Evolutionary conservation across 23 red algal genomes (phyloP), one percentile per base, ranked within the genome.

Genomic region (Cyanidioschyzon merolae): DNA sequence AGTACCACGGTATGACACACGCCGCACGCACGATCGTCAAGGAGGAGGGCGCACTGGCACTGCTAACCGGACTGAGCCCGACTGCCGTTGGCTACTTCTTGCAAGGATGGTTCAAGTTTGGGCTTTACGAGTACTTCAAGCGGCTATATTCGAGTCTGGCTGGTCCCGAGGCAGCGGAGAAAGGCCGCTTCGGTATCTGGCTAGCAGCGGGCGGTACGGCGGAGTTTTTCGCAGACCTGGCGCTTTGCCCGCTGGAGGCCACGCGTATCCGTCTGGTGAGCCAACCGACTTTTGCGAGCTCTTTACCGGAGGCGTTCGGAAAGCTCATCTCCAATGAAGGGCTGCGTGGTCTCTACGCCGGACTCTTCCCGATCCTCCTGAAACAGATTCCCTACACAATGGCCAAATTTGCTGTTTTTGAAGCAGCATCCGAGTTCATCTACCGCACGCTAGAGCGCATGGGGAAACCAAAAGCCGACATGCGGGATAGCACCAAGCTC

Each of bases 91-190:
- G 92, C 0, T 96, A 96, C 78, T 90, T 83, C 45, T 63, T 87
- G 63, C 92, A 96, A 63, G 92, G 92, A 26, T 81, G 87, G 41
- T 96, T 96, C 74, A 96, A 96, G 77, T 96, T 96, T 75, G 92
- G 92, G 3, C 85, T 96, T 38, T 96, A 96, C 77, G 92, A 96
- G 85, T 90, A 85, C 71, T 96, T 96, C 83, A 96, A 96, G 87
- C 84, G 89, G 39, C 83, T 87, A 41, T 96, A 88, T 59, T 74
- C 74, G 41, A 85, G 63, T 39, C 83, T 96, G 58, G 92, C 87
- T 24, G 92, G 92, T 40, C 32, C 88, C 54, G 92, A 96, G 76
- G 86, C 86, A 31, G 80, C 87, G 32, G 76, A 82, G 37, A 84
- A 87, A 83, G 89, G 83, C 54, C 58, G 85, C 18, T 86, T 87